phyloP scores from a whole-genome alignment of 805 yeast genomes.

The Candida silvicultrix region DNA sequence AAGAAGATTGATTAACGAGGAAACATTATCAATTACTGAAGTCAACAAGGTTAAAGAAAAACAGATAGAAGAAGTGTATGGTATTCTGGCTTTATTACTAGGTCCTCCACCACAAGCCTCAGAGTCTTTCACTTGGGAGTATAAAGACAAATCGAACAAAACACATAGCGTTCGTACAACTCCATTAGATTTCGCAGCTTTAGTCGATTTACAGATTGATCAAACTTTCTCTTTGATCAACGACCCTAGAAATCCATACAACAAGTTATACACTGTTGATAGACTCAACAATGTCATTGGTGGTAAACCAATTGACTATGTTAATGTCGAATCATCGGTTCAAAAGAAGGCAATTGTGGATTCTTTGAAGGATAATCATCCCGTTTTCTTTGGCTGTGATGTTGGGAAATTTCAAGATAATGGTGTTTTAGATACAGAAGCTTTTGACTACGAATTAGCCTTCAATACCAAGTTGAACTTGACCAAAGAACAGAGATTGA shows the following conservation, averaged over 20 bases:
- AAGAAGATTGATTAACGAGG: constrained; percentile 40
- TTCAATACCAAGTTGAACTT: constrained; percentile 46
- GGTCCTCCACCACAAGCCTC: constrained; percentile 74
- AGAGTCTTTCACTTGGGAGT: constrained; percentile 69
- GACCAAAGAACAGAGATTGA: constrained; percentile 60
- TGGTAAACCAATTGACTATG: constrained; percentile 61
- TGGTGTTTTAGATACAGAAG: constrained; percentile 65
- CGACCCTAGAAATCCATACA: constrained; percentile 72
- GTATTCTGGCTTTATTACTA: constrained; percentile 54
- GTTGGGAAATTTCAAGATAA: constrained; percentile 67
- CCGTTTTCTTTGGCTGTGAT: constrained; percentile 85
- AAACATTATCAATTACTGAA: constrained; percentile 32
- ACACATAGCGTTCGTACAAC: constrained; percentile 42
- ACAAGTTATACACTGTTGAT: constrained; percentile 61
- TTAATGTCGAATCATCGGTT: constrained; percentile 53
- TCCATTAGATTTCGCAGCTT: constrained; percentile 57
- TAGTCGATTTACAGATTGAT: constrained; percentile 44
- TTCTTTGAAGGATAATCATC: constrained; percentile 62
- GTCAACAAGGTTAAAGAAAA: constrained; percentile 30
- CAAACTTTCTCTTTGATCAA: constrained; percentile 60
- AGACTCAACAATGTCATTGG: constrained; percentile 66
- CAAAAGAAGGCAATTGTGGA: constrained; percentile 56
- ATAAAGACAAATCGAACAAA: constrained; percentile 54
- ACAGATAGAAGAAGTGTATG: constrained; percentile 56
- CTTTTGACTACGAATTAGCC: constrained; percentile 58